Evolutionary conservation across 352 stramenopile genomes (phyloP), one percentile per base, ranked within the genome.

Genomic region (Phytophthora meadii): DNA sequence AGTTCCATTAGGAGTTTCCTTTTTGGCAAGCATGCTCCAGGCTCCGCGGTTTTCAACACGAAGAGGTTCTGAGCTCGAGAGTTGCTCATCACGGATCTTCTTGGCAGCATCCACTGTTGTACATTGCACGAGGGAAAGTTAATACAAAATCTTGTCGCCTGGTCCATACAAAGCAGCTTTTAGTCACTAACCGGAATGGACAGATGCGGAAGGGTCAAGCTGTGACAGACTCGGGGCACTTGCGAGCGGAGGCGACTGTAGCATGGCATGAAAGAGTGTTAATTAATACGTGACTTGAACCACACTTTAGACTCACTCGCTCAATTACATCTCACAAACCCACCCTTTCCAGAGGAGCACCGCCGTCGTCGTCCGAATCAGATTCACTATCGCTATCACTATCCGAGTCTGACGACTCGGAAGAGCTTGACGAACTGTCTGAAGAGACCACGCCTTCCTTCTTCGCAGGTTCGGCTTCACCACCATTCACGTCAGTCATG

Each of bases 371-470:
- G 44, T 94, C 84, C 32, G 86, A 96, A 61, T 95, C 88, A 30
- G 81, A 92, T 30, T 94, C 86, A 79, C 86, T 94, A 70, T 93
- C 86, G 77, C 85, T 93, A 68, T 92, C 84, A 69, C 80, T 93
- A 65, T 94, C 88, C 47, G 88, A 96, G 59, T 95, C 86, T 15
- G 79, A 89, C 15, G 82, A 92, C 61, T 91, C 84, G 48, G 80
- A 92, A n/a, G 81, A 90, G 69, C 84, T 93, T 22, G 83, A 91
- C 9, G 83, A 94, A 64, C 82, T 91, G 36, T 81, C 79, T 0
- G 77, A 88, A 22, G 72, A 90, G 36, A 61, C 81, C 42, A 76
- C 61, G n/a, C 57, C 58, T 19, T 50, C 59, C 36, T 69, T 79
- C 19, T 81, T 87, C 41, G 57, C 47, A 39, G 62, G 58, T 52